A percentile compares a stretch with the other conserved stretches of the same genome.
These are phyloP conservation scores for Takashimella koratensis DNA, from an alignment of 1,284 basidiomycete species.

Conservation along the genomic window DNA sequence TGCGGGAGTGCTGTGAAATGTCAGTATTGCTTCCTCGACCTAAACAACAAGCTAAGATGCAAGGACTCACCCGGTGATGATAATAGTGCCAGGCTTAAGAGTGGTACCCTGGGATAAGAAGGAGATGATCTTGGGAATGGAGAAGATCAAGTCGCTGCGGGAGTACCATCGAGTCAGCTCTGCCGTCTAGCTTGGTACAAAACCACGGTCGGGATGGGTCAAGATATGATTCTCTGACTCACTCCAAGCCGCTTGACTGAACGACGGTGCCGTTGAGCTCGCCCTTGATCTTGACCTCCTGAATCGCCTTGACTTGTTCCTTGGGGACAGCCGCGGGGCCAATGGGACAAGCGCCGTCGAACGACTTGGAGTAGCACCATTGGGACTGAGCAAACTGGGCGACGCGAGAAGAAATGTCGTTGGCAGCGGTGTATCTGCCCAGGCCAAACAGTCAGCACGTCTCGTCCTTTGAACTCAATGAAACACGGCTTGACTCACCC, in stretches of 20 bases:
- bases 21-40: conserved; percentile 1
- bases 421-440: conserved; percentile 47
- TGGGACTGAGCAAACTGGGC: conserved; percentile 43
- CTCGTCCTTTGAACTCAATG: no score
- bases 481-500: no score
- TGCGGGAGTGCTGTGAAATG: conserved; percentile 37
- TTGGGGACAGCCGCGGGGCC: conserved; percentile 47
- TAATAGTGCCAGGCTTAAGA: conserved; percentile 72
- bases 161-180: neutral
- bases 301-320: conserved; percentile 21
- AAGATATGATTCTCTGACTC: no score
- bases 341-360: conserved; percentile 50
- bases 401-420: conserved; percentile 47
- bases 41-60: neutral
- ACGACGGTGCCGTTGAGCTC: conserved; percentile 41
- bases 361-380: conserved; percentile 47
- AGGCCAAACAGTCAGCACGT: no score
- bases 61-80: conserved; percentile 58
- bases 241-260: conserved; percentile 44
- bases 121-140: conserved; percentile 52
- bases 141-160: conserved; percentile 49
- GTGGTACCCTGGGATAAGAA: conserved; percentile 84
- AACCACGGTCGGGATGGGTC: no score
- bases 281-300: conserved; percentile 37
- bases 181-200: no score